Evolutionary conservation across 345 rosid species (phyloP).

Genomic region (Dovyalis caffra): DNA sequence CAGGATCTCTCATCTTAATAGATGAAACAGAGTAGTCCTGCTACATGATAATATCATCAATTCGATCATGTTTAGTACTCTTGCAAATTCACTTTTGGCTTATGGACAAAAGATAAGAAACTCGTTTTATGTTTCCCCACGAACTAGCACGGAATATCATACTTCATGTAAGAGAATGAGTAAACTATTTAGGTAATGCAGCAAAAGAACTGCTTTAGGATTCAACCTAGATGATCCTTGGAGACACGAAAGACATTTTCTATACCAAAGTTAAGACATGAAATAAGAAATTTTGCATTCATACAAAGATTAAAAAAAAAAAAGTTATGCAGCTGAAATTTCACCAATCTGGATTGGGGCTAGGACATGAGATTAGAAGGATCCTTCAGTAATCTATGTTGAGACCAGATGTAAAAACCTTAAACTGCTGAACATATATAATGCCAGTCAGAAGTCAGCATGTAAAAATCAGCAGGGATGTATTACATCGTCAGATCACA

Average conservation of each 20-base stretch:
- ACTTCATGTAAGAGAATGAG: background rate
- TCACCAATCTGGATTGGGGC: too few species aligned
- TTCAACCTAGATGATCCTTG: background rate
- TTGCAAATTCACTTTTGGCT: background rate
- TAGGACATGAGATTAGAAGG: too few species aligned
- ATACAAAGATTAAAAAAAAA: background rate
- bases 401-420: too few species aligned
- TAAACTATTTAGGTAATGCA: background rate
- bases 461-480: too few species aligned
- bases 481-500: background rate
- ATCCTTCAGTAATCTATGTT: too few species aligned
- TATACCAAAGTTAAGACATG: background rate
- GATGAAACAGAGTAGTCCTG: constrained; percentile 68
- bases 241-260: background rate
- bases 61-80: background rate
- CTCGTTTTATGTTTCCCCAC: too few species aligned
- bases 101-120: too few species aligned
- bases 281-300: background rate
- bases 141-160: too few species aligned
- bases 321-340: too few species aligned
- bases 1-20: constrained; percentile 50
- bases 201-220: background rate
- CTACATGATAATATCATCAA: background rate
- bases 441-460: too few species aligned
- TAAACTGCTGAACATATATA: too few species aligned